Evolutionary conservation across 148 eudicot species (phyloP), one percentile per base, ranked within the genome.

Genomic region (Rhododendron ferrugineum): DNA sequence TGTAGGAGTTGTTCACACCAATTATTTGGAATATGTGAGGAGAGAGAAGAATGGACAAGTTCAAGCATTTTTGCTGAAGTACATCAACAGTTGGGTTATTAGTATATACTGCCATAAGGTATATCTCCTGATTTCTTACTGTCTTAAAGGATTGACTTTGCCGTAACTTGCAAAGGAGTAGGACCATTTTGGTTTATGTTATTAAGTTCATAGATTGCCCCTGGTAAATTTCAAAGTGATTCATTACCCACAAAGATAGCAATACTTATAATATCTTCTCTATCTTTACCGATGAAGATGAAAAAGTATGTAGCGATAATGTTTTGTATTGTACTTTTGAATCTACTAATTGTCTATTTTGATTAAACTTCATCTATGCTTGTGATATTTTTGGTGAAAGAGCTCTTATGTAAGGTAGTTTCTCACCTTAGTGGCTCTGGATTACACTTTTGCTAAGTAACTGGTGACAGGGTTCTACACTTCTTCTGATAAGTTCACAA

Each of bases 1-100:
- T 81, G 86, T 95, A 50, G 99, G 99, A 81, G 86, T 97, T 80
- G 94, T 95, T 74, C 99, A 95, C 92, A 97, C 99, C 78, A 97
- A 97, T 85, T 97, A 97, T 85, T 88, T 94, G 83, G 99, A 95
- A 81, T 95, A 95, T 88, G 98, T 97, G 80, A 94, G 81, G 84
- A 93, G 99, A 85, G 99, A 97, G 84, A 95, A 93, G 91, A 95
- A 92, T 89, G 93, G 93, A 83, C 80, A 81, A 44, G 49, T 89
- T 28, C 90, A 90, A 72, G 99, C 99, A 75, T 89, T 92, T 91
- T 75, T 97, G 58, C 84, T 97, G 81, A 92, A 97, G 84, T 90
- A 91, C 68, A 58, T 94, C 23, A 97, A 97, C 85, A 92, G 93
- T 85, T 97, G 98, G 99, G 94, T 97, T 18, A 92, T 94, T 81